phyloP scores from a whole-genome alignment of 2,329 filamentous ascomycete species.

The Venturia effusa region DNA sequence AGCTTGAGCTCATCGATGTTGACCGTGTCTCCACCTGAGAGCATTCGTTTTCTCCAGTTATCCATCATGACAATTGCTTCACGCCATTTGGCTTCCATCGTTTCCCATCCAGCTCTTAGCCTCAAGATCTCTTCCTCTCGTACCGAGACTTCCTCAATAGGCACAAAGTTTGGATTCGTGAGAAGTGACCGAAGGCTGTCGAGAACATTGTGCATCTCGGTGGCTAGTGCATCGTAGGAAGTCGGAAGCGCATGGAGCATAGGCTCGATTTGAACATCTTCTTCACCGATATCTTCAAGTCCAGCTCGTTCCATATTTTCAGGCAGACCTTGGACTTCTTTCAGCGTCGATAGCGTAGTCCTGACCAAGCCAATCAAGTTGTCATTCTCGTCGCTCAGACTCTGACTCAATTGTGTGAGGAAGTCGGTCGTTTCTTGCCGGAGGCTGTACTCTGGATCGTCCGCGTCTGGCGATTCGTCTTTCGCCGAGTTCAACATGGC shows the following conservation, averaged over 20 bases:
- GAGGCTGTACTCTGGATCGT: slow-evolving; percentile 54
- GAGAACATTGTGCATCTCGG: slow-evolving; percentile 66
- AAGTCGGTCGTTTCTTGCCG: slow-evolving; percentile 86
- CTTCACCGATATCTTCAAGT: slow-evolving; percentile 20
- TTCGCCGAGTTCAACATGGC: slow-evolving; percentile 25
- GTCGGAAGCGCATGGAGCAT: slow-evolving; percentile 40
- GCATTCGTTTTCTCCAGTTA: slow-evolving; percentile 78
- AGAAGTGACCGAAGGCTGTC: slow-evolving; percentile 73
- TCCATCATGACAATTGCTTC: slow-evolving; percentile 88
- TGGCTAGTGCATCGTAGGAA: slow-evolving; percentile 56
- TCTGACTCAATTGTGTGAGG: slow-evolving; percentile 71
- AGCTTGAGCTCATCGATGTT: slow-evolving; percentile 50
- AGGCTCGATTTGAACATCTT: slow-evolving; percentile 20
- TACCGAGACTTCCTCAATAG: slow-evolving; percentile 86
- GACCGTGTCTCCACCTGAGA: slow-evolving; percentile 56
- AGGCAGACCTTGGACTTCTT: slow-evolving; percentile 48
- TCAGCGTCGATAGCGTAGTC: slow-evolving; percentile 59
- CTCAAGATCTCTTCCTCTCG: slow-evolving; percentile 83
- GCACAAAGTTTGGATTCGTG: slow-evolving; percentile 92
- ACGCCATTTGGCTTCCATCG: slow-evolving; percentile 83
- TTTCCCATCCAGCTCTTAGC: slow-evolving; percentile 77
- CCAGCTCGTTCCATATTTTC: slow-evolving; percentile 21
- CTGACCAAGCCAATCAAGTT: slow-evolving; percentile 61
- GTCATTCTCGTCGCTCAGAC: slow-evolving; percentile 87
- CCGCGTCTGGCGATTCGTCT: slow-evolving; percentile 38